A percentile compares a stretch with the other conserved stretches of the same genome.
Evolutionary conservation across 139 green algal species (phyloP).

Genomic region (Closterium sp.): DNA sequence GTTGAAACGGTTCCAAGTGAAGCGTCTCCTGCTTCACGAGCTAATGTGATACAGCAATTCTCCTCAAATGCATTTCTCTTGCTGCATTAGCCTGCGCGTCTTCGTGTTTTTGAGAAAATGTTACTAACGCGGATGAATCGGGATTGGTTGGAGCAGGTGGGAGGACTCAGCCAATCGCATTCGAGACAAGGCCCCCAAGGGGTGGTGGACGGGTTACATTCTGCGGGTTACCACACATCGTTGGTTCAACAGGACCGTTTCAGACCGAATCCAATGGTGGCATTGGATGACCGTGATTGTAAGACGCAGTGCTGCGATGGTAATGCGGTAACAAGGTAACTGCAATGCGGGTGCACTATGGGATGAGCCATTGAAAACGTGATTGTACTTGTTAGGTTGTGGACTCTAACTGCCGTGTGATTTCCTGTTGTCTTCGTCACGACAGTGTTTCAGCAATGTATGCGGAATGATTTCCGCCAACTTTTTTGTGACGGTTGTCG

Average conservation of each 20-base stretch:
- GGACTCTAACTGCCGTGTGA: no score
- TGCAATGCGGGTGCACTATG: no score
- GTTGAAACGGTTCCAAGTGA: neutral
- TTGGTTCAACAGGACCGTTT: neutral
- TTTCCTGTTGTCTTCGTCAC: no score
- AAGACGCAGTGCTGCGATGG: neutral
- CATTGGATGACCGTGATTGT: neutral
- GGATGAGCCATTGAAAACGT: no score
- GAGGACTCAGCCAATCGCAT: neutral
- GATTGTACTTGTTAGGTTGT: no score
- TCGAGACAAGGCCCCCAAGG: neutral
- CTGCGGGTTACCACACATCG: neutral
- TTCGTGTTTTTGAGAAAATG: neutral
- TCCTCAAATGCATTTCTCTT: neutral
- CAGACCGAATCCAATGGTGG: neutral
- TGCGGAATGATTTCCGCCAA: no score
- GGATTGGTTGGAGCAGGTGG: neutral
- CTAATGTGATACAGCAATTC: neutral
- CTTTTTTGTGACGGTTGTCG: no score
- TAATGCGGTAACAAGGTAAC: neutral
- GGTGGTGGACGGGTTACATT: neutral
- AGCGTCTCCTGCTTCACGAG: neutral
- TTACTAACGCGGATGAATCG: neutral
- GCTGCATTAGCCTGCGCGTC: no score
- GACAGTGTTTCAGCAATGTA: no score